phyloP scores from a whole-genome alignment of 1,284 basidiomycete genomes.

The Trichosporon sp. region DNA sequence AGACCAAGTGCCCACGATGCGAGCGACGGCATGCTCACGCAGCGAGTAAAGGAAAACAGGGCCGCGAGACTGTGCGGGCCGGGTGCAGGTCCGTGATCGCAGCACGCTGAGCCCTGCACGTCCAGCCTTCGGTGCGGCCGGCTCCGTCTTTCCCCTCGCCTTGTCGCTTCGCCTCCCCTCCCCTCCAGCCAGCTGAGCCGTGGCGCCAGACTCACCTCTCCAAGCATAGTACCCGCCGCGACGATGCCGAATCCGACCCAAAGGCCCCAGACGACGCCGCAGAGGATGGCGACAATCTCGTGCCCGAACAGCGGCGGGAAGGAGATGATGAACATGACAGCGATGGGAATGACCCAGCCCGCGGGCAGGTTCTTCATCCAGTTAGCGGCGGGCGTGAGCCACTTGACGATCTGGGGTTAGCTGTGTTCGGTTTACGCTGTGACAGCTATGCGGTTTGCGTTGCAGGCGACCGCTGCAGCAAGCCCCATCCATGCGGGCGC shows the following conservation, averaged over 20 bases:
- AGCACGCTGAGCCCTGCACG: neutral
- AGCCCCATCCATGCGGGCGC: too few relatives aligned
- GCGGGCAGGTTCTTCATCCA: conserved; percentile 57
- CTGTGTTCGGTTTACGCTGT: too few relatives aligned
- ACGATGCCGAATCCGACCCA: conserved; percentile 48
- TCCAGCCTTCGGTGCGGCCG: neutral
- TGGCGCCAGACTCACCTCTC: conserved; percentile 39
- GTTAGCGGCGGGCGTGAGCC: conserved; percentile 61
- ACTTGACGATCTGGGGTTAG: conserved; percentile 59
- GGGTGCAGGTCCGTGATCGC: neutral
- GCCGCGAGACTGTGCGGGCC: neutral
- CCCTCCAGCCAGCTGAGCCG: too few relatives aligned
- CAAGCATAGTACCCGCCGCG: conserved; percentile 36
- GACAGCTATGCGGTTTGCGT: too few relatives aligned
- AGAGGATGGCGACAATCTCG: conserved; percentile 44
- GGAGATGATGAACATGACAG: conserved; percentile 51
- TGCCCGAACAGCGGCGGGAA: conserved; percentile 49
- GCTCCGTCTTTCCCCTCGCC: too few relatives aligned
- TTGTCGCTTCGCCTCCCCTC: too few relatives aligned
- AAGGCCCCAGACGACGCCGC: conserved; percentile 47
- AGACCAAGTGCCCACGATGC: too few relatives aligned
- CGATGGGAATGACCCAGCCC: conserved; percentile 81
- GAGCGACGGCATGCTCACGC: too few relatives aligned
- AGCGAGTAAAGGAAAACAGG: too few relatives aligned
- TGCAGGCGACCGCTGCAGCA: too few relatives aligned